phyloP scores from a whole-genome alignment of 768 basidiomycete species.

The Mycena capillaripes region DNA sequence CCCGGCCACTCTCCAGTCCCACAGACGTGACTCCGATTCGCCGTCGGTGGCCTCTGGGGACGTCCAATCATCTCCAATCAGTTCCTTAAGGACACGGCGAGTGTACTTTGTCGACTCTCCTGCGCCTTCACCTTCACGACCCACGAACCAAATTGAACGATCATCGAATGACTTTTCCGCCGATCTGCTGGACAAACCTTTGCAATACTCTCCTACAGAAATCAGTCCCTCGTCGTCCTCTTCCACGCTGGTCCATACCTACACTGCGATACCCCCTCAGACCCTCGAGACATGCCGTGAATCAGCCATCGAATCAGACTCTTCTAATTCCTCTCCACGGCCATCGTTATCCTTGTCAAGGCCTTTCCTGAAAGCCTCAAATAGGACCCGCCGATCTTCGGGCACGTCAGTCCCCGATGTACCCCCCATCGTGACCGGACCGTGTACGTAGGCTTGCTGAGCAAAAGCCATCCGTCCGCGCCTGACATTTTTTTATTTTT shows the following conservation, averaged over 20 bases:
- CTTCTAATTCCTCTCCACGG: conserved; percentile 32
- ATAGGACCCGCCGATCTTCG: conserved; percentile 18
- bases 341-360: conserved; percentile 28
- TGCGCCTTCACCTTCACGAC: conserved; percentile 18
- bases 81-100: conserved; percentile 28
- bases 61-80: conserved; percentile 1
- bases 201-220: conserved; percentile 21
- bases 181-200: conserved; percentile 1
- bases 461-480: neutral
- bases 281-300: conserved; percentile 33
- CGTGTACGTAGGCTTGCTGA: conserved; percentile 7
- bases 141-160: conserved; percentile 37
- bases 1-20: conserved; percentile 34
- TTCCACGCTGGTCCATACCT: conserved; percentile 39
- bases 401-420: conserved; percentile 17
- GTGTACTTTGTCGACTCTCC: conserved; percentile 41
- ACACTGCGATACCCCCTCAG: conserved; percentile 21
- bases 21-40: conserved; percentile 18
- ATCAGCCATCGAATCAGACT: conserved; percentile 37
- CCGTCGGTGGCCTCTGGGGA: conserved; percentile 10
- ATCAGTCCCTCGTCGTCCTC: conserved; percentile 40
- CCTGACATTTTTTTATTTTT: neutral
- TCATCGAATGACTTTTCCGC: conserved; percentile 30
- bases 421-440: conserved; percentile 8
- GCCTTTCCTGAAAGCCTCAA: conserved; percentile 16